A percentile compares a stretch with the other conserved stretches of the same genome.
phyloP scores from a whole-genome alignment of 495 filamentous ascomycete species.

The Apodospora peruviana region DNA sequence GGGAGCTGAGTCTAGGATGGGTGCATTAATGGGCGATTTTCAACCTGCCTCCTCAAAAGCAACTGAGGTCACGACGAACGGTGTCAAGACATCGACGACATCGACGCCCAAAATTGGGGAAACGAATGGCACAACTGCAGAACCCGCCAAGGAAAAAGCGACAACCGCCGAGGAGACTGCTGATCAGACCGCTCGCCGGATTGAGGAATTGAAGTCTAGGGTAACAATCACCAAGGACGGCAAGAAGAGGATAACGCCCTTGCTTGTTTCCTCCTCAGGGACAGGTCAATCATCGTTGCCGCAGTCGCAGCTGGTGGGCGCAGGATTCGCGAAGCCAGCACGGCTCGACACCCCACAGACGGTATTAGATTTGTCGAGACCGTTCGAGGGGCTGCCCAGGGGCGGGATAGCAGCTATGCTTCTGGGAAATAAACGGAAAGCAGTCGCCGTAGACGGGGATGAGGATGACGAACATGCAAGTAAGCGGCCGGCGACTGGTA shows the following conservation, averaged over 20 bases:
- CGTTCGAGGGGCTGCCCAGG: constrained; percentile 87
- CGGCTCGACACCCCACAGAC: constrained; percentile 74
- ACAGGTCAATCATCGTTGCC: constrained; percentile 82
- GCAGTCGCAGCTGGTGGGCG: constrained; percentile 73
- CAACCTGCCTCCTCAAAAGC: constrained; percentile 32
- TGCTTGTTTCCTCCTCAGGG: constrained; percentile 82
- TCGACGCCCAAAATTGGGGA: constrained; percentile 27
- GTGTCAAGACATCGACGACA: constrained; percentile 29
- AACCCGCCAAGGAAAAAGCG: constrained; percentile 20
- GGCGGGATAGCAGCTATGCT: constrained; percentile 81
- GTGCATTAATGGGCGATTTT: constrained; percentile 89
- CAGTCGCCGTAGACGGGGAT: constrained; percentile 59
- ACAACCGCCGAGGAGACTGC: constrained; percentile 39
- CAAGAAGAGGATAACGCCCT: constrained; percentile 88
- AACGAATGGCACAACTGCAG: constrained; percentile 31
- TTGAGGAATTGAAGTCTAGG: constrained; percentile 78
- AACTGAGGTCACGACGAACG: constrained; percentile 32
- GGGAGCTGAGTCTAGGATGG: constrained; percentile 91
- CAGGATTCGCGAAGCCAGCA: constrained; percentile 52
- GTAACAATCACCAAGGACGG: constrained; percentile 96
- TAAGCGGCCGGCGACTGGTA: constrained; percentile 62
- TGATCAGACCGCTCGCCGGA: constrained; percentile 55
- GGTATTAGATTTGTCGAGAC: constrained; percentile 86
- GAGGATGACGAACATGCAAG: constrained; percentile 54
- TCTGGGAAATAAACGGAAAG: constrained; percentile 88